Percentiles rank a stretch among this genome's conserved stretches.
Conservation (phyloP, 2,329 filamentous ascomycete genomes). For the Trichophaea hybrida region DNA sequence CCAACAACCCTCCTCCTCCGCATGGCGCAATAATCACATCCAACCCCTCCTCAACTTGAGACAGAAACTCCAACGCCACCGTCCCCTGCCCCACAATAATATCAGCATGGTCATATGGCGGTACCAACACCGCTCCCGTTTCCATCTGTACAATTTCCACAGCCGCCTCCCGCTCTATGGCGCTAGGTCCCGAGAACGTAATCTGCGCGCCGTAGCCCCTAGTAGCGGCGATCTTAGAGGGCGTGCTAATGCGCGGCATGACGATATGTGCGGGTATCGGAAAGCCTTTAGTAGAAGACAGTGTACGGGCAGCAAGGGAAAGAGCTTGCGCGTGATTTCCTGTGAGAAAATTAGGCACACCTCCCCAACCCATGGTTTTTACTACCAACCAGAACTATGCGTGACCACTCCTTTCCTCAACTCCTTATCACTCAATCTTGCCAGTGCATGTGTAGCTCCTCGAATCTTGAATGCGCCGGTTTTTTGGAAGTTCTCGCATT, state of each 20-base stretch:
- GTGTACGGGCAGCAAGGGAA: slow-evolving; percentile 55
- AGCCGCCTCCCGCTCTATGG: slow-evolving; percentile 64
- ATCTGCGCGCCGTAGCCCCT: slow-evolving; percentile 61
- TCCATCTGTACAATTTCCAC: slow-evolving; percentile 52
- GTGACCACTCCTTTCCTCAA: slow-evolving; percentile 62
- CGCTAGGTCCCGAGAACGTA: slow-evolving; percentile 69
- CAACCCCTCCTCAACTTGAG: slow-evolving; percentile 44
- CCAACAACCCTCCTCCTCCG: slow-evolving; percentile 78
- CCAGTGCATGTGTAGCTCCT: slow-evolving; percentile 73
- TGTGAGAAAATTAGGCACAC: slow-evolving; percentile 31
- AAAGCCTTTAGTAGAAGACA: slow-evolving; percentile 38
- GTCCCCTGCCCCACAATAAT: slow-evolving; percentile 93
- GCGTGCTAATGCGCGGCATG: slow-evolving; percentile 74
- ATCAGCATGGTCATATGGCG: slow-evolving; percentile 83
- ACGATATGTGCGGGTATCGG: slow-evolving; percentile 69
- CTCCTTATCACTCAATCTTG: slow-evolving; percentile 46
- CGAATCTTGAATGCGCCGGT: slow-evolving; percentile 87
- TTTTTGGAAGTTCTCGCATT: slow-evolving; percentile 85
- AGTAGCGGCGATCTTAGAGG: slow-evolving; percentile 78
- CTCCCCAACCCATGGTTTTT: not conserved
- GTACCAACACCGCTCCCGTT: slow-evolving; percentile 66
- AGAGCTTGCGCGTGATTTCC: slow-evolving; percentile 94
- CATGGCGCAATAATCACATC: slow-evolving; percentile 69
- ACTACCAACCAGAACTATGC: slow-evolving; percentile 53
- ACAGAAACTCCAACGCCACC: slow-evolving; percentile 63